A percentile compares a stretch with the other conserved stretches of the same genome.
These are phyloP conservation scores for Neurospora pannonica DNA, from an alignment of 495 filamentous ascomycete species.

Conservation along the genomic window DNA sequence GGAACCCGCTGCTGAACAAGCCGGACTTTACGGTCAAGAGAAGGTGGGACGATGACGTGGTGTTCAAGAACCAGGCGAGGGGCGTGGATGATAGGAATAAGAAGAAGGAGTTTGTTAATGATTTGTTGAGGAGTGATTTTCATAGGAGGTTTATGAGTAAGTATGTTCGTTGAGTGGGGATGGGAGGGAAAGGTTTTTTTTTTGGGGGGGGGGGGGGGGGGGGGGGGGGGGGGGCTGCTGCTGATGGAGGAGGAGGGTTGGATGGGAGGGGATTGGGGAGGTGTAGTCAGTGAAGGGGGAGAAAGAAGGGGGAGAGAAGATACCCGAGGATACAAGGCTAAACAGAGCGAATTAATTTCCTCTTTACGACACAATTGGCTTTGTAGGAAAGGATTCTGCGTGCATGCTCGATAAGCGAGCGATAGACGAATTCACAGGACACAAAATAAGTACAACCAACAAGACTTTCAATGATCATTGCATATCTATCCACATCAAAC, in stretches of 20 bases:
- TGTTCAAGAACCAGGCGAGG: constrained; percentile 96
- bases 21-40: constrained; percentile 65
- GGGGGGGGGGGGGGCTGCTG: background rate
- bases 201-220: background rate
- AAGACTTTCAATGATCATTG: background rate
- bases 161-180: constrained; percentile 33
- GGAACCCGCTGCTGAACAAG: constrained; percentile 84
- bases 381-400: background rate
- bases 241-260: background rate
- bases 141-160: constrained; percentile 95
- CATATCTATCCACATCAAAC: background rate
- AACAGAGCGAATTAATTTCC: background rate
- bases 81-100: constrained; percentile 86
- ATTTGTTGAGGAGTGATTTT: constrained; percentile 89
- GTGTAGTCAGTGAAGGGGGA: background rate
- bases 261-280: background rate
- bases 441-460: background rate
- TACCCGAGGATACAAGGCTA: background rate
- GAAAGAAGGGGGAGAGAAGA: background rate
- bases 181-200: too few species aligned
- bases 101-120: constrained; percentile 95
- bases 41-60: constrained; percentile 98
- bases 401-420: background rate
- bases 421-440: background rate
- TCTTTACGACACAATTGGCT: background rate